Conservation (phyloP, 2,329 filamentous ascomycete species). For the Whalleya microplaca region DNA sequence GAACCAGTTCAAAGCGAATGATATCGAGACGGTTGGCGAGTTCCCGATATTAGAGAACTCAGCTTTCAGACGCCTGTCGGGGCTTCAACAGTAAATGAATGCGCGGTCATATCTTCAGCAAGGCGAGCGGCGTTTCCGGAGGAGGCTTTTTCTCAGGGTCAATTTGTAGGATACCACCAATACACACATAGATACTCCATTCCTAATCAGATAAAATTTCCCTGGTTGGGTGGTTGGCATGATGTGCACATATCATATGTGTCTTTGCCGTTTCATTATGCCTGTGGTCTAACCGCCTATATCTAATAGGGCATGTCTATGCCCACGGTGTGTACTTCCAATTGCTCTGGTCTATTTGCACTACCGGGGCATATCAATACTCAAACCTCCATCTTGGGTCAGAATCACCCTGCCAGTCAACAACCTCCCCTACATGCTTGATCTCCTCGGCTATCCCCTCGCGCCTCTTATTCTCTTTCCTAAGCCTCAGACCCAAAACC, state of each 20-base stretch:
- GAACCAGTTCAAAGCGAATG: slow-evolving; percentile 23
- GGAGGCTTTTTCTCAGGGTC: background rate
- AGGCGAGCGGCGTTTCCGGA: background rate
- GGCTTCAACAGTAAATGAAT: slow-evolving; percentile 22
- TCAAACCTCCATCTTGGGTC: slow-evolving; percentile 71
- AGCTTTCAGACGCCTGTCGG: slow-evolving; percentile 31
- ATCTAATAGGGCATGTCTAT: background rate
- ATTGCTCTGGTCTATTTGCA: too few species aligned
- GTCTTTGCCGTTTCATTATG: too few species aligned
- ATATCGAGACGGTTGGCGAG: slow-evolving; percentile 33
- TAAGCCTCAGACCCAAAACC: slow-evolving; percentile 57
- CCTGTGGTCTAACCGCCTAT: background rate
- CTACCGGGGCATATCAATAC: slow-evolving; percentile 41
- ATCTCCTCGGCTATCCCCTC: slow-evolving; percentile 47
- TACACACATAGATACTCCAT: background rate
- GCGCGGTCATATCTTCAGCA: background rate
- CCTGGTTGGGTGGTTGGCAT: background rate
- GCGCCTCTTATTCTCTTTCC: slow-evolving; percentile 60
- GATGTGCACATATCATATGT: too few species aligned
- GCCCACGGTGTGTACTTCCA: too few species aligned
- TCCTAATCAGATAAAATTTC: background rate
- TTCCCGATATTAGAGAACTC: slow-evolving; percentile 38
- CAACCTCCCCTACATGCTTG: slow-evolving; percentile 52
- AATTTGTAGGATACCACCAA: background rate
- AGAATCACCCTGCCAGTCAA: slow-evolving; percentile 63